Evolutionary conservation across 345 rosid species (phyloP), one percentile per base, ranked within the genome.

Genomic region (Physaria fendleri): DNA sequence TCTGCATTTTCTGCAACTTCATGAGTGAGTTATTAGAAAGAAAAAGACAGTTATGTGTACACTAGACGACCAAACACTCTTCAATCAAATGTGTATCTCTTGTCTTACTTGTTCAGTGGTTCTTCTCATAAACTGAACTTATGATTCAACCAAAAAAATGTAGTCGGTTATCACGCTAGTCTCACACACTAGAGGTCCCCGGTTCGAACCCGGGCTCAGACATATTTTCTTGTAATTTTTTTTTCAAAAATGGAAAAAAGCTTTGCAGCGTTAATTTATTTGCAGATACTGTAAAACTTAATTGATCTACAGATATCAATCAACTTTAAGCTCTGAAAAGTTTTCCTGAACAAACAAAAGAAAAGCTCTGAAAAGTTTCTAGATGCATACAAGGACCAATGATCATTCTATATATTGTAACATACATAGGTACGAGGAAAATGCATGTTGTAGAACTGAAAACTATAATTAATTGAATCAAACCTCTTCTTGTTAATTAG

Each of bases 171-270:
- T 82, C 83, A 79, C 80, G 79, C 78, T 81, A 88, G 90, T 82
- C 93, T 82, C 84, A 81, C 90, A 75, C 92, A 81, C 92, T 79
- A 79, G 76, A 80, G 85, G 84, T 78, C 92, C 80, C 84, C 77
- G 74, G 80, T 82, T 82, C 82, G 79, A 84, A 82, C 79, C 82
- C 85, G 81, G 84, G 77, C 82, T 81, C 76, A 81, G 83, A 79
- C 83, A 84, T 0, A 2, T 0, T 21, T 24, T 3, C 7, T 34
- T 12, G 1, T 33, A n/a, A 1, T 15, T 40, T 16, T 13, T 14
- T 6, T 7, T 15, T 39, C 3, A 6, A n/a, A 5, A 0, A 2
- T 5, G 14, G n/a, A 15, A 6, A 12, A 37, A 32, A 1, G 37
- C 10, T 32, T 4, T 11, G 1, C 5, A 32, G 5, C 37, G 13